Evolutionary conservation across 495 filamentous ascomycete genomes (phyloP), one percentile per base, ranked within the genome.

Genomic region (Penicillium paxilli): DNA sequence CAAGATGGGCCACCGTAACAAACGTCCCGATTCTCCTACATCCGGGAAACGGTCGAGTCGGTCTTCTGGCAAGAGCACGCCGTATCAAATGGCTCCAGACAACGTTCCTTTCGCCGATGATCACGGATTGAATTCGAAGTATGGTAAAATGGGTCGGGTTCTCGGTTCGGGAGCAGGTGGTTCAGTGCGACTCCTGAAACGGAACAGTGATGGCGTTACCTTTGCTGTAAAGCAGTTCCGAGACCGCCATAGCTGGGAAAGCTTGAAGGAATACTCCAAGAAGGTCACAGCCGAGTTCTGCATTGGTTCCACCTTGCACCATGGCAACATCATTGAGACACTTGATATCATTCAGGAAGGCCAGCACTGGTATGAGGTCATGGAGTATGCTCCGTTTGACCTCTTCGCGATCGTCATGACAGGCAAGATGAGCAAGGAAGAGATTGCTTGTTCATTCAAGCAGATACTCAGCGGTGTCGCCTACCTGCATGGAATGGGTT

Each of bases 221-320:
- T 98, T 99, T 73, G 94, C 94, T 2, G 95, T 97, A 24, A 99
- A 99, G 68, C 92, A 99, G 63, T 98, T 99, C 66, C 81, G 94
- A 26, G 86, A 93, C 47, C 85, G 92, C 28, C 93, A 99, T 74
- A 84, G 88, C 4, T 97, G 96, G 72, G 94, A 99, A 68, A 89
- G 87, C 4, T 84, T 94, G 72, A 88, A 88, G 55, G 95, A 98
- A 56, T 99, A 99, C 55, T 89, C 90, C 54, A 99, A 99, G 73
- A 99, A 99, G 64, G 87, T 99, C 49, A 99, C 95, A n/a, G 94
- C 94, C 2, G 94, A 99, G 68, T 99, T 98, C 70, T 99, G 94
- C 70, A 92, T 99, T 63, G 94, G 94, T 9, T 97, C 93, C 3
- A 96, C 95, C 21, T 73, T 99, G 35, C 94, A 98, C 63, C 94